Evolutionary conservation across 805 yeast species (phyloP).

Genomic region (Kodamaea restingae): DNA sequence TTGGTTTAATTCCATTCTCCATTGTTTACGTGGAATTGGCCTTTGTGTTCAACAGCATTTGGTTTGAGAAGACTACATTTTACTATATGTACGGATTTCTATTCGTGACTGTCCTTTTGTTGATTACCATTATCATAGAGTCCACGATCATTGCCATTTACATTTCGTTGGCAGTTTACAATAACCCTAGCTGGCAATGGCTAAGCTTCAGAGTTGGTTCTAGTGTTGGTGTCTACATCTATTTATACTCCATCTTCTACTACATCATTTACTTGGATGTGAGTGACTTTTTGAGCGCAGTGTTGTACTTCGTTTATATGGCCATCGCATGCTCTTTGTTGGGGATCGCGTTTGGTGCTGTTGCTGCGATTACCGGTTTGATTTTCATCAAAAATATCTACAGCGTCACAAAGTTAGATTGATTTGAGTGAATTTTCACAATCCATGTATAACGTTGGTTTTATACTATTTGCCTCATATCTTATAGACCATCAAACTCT

Average conservation of each 20-base stretch:
- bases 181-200: conserved; percentile 79
- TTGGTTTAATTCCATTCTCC: conserved; percentile 76
- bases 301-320: conserved; percentile 71
- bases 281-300: conserved; percentile 59
- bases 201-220: conserved; percentile 64
- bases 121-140: conserved; percentile 63
- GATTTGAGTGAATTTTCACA: too few relatives aligned
- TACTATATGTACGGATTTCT: conserved; percentile 80
- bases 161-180: conserved; percentile 50
- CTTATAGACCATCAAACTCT: too few relatives aligned
- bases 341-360: conserved; percentile 71
- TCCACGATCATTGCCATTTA: conserved; percentile 68
- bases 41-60: conserved; percentile 68
- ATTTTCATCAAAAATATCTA: conserved; percentile 62
- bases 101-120: conserved; percentile 53
- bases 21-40: conserved; percentile 76
- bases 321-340: conserved; percentile 57
- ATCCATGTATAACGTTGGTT: too few relatives aligned
- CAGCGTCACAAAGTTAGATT: conserved; percentile 55
- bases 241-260: conserved; percentile 65
- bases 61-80: conserved; percentile 76
- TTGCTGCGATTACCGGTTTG: conserved; percentile 66
- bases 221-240: conserved; percentile 69
- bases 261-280: conserved; percentile 54
- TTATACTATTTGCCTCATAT: too few relatives aligned